Conservation (phyloP, 495 filamentous ascomycete species). For the Hyaloscypha variabilis region DNA sequence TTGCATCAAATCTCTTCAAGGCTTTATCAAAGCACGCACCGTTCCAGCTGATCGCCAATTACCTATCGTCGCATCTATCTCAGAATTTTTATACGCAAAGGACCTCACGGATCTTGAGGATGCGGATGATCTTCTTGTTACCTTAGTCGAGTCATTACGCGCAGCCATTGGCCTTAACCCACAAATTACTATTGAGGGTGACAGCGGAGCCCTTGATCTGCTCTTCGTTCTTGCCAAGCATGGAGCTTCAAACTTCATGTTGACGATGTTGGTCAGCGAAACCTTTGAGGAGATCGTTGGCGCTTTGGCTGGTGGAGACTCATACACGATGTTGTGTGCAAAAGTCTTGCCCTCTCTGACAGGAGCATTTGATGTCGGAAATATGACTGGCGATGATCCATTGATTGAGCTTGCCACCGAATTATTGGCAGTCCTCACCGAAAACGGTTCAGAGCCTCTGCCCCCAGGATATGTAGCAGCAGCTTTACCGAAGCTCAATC, state of each 20-base stretch:
- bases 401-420: constrained; percentile 78
- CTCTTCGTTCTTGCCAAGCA: constrained; percentile 88
- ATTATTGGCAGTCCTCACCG: constrained; percentile 76
- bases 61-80: constrained; percentile 74
- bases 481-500: constrained; percentile 83
- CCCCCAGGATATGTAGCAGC: constrained; percentile 84
- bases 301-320: constrained; percentile 64
- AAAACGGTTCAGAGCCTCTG: constrained; percentile 80
- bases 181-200: constrained; percentile 65
- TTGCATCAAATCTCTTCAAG: constrained; percentile 86
- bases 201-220: constrained; percentile 72
- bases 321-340: constrained; percentile 78
- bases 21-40: constrained; percentile 64
- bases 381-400: constrained; percentile 78
- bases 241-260: constrained; percentile 84
- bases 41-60: constrained; percentile 64
- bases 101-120: constrained; percentile 82
- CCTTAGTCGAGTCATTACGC: constrained; percentile 84
- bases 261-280: constrained; percentile 81
- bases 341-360: constrained; percentile 88
- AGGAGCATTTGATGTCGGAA: constrained; percentile 85
- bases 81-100: constrained; percentile 73
- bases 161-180: constrained; percentile 80
- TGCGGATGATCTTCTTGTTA: constrained; percentile 87
- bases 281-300: constrained; percentile 85